phyloP scores from a whole-genome alignment of 73 alveolate genomes.

The Breviolum minutum region DNA sequence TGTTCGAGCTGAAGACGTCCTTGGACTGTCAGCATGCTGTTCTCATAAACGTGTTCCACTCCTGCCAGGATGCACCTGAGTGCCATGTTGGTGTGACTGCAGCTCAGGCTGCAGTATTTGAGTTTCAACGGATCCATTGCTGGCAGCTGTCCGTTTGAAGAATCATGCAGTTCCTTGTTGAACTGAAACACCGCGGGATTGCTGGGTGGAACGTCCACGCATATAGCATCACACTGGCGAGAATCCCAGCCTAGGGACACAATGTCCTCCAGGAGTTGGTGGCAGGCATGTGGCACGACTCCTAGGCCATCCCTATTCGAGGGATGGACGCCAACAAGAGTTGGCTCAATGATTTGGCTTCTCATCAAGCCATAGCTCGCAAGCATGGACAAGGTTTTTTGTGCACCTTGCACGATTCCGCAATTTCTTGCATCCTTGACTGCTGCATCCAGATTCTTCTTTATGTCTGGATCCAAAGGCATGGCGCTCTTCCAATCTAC shows the following conservation, averaged over 20 bases:
- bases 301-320: not conserved
- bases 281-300: not conserved
- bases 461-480: not conserved
- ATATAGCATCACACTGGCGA: not conserved
- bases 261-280: not conserved
- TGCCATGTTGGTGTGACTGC: not conserved
- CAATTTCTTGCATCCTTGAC: not conserved
- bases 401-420: not conserved
- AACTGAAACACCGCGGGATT: not conserved
- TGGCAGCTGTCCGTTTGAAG: not conserved
- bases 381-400: not conserved
- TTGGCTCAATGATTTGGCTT: not conserved
- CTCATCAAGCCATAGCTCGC: not conserved
- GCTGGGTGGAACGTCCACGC: not conserved
- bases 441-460: not conserved
- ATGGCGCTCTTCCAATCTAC: not conserved
- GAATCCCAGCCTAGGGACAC: not conserved
- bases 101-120: not conserved
- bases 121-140: not conserved
- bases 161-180: not conserved
- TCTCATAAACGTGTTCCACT: not conserved
- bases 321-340: not conserved
- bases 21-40: not conserved
- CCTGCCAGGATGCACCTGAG: not conserved
- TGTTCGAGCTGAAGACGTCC: not conserved